Evolutionary conservation across 1,139 yeast genomes (phyloP).

Genomic region (Magnusiomyces starmeri): DNA sequence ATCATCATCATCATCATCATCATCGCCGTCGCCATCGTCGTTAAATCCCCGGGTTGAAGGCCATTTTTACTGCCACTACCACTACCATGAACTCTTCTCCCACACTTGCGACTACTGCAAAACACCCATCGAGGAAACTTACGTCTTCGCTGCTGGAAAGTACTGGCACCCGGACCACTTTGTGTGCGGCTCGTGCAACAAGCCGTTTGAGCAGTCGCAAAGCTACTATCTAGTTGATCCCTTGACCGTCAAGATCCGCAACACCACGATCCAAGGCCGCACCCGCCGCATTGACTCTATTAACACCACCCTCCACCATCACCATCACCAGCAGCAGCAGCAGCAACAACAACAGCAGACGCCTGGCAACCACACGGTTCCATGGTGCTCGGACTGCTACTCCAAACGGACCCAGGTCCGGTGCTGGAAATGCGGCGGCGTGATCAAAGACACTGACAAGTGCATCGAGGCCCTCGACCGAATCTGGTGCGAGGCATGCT

Average conservation of each 20-base stretch:
- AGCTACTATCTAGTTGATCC: slow-evolving; percentile 25
- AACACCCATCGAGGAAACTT: slow-evolving; percentile 31
- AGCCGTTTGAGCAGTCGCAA: slow-evolving; percentile 23
- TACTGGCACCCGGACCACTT: slow-evolving; percentile 34
- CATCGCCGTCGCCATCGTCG: too few species aligned
- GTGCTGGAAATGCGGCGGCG: slow-evolving; percentile 32
- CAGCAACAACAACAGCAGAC: neutral
- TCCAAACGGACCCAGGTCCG: slow-evolving; percentile 26
- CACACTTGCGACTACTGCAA: slow-evolving; percentile 30
- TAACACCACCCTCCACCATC: neutral
- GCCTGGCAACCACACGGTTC: slow-evolving; percentile 7
- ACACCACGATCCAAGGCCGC: too few species aligned
- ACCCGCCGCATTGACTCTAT: too few species aligned
- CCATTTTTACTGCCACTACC: slow-evolving; percentile 31
- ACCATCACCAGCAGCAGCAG: neutral
- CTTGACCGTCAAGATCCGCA: neutral
- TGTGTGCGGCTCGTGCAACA: slow-evolving; percentile 32
- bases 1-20: too few species aligned
- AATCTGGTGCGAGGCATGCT: slow-evolving; percentile 32
- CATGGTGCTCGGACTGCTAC: slow-evolving; percentile 30
- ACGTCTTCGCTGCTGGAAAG: slow-evolving; percentile 29
- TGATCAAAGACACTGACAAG: slow-evolving; percentile 21
- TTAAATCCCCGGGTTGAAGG: too few species aligned
- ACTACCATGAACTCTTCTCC: slow-evolving; percentile 32
- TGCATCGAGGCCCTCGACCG: slow-evolving; percentile 32